Percentiles rank a stretch among this genome's conserved stretches.
Conservation (phyloP, 352 stramenopile genomes). For the Phytophthora sansomeana region DNA sequence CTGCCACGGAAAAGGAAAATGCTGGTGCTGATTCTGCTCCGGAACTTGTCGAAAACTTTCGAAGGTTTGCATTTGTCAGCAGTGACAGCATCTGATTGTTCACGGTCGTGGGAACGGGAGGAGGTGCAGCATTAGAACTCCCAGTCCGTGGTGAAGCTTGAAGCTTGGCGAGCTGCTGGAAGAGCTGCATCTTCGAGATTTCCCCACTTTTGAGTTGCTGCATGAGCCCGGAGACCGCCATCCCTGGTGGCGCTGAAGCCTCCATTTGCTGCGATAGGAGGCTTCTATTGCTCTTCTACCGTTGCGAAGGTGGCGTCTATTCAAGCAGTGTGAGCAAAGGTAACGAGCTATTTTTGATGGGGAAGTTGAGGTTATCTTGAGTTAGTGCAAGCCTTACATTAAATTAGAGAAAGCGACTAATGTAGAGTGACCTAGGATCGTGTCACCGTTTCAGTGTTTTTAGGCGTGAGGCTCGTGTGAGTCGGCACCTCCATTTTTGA, state of each 20-base stretch:
- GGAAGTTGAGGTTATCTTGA: conserved; percentile 7
- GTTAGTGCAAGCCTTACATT: no score
- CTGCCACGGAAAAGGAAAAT: conserved; percentile 26
- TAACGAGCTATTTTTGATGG: background rate
- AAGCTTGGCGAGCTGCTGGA: conserved; percentile 83
- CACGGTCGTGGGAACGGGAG: conserved; percentile 4
- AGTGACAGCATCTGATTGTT: conserved; percentile 6
- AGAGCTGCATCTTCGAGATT: conserved; percentile 89
- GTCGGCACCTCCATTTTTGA: no score
- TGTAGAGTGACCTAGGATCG: no score
- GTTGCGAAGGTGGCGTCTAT: background rate
- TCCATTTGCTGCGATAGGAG: conserved; percentile 44
- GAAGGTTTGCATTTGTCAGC: conserved; percentile 4
- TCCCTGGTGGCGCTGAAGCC: conserved; percentile 31
- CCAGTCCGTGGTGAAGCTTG: conserved; percentile 33
- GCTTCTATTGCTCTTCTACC: background rate
- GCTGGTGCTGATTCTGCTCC: background rate
- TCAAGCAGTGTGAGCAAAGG: background rate
- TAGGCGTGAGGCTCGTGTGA: no score
- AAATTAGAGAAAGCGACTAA: no score
- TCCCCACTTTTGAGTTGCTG: conserved; percentile 86
- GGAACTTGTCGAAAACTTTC: background rate
- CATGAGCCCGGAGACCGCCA: conserved; percentile 76
- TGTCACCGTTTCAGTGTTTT: no score
- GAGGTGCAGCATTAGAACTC: conserved; percentile 1